Base-by-base conservation (phyloP, 2,329 filamentous ascomycete species). In the Nemania bipapillata region DNA sequence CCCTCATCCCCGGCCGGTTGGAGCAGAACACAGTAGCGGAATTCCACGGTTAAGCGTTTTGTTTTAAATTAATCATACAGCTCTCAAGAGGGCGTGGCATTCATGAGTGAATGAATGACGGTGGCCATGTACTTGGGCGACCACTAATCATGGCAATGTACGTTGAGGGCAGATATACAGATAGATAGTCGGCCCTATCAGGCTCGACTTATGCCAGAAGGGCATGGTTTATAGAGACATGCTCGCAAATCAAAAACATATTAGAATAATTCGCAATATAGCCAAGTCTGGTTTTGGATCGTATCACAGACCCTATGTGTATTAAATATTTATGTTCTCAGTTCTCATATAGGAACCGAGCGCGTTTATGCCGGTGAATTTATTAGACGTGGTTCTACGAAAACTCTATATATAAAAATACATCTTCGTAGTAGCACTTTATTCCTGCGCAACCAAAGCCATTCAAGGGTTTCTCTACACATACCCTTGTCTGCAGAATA, bases 1-100 rank as follows among this genome's bases (percentile, higher is more conserved):
- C 95, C 54, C 91, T 98, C 53, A 75, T 90, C 71, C 87, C 88
- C 37, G 89, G 89, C 74, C 87, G 85, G 80, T 87, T 86, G 84
- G 88, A 89, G 80, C 83, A 86, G 80, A 87, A 86, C 81, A 86
- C 85, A 58, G 81, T 86, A 60, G 81, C 86, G 80, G 89, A 91
- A 82, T 91, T 90, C 83, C 82, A 83, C 78, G 85, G 76, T 79
- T 89, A 86, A 81, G 74, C 62, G 55, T 57, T 65, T 55, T 55
- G 66, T 52, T 65, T 55, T 58, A 55, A 63, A 62, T 50, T 66
- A 68, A 66, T 72, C 59, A 63, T 56, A 68, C 8, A 42, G 40
- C 45, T 67, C 63, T 62, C 20, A 6, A 60, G 53, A 61, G 61
- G 40, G 65, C 56, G 32, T 50, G 50, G 26, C 60, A 55, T 55